Percentiles rank a stretch among this genome's conserved stretches.
phyloP scores from a whole-genome alignment of 1,284 basidiomycete genomes.

The Ganoderma lingzhi region DNA sequence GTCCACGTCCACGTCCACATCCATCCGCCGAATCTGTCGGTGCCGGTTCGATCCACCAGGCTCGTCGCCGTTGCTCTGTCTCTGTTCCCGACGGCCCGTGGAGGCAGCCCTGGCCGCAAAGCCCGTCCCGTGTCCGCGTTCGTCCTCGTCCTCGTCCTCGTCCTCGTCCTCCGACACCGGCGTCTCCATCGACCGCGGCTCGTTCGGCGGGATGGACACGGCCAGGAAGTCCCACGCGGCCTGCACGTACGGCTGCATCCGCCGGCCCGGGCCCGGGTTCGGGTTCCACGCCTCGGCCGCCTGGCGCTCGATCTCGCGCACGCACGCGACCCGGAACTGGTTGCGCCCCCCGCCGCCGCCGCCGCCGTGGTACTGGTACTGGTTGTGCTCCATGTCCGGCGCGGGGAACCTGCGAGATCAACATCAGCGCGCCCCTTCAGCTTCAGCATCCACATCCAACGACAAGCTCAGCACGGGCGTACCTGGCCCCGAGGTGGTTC shows the following conservation, averaged over 20 bases:
- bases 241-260: conserved; percentile 46
- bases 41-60: neutral
- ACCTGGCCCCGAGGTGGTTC: conserved; percentile 88
- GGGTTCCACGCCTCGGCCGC: conserved; percentile 66
- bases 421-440: conserved; percentile 30
- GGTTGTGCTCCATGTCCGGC: conserved; percentile 43
- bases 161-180: neutral
- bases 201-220: conserved; percentile 54
- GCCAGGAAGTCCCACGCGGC: conserved; percentile 77
- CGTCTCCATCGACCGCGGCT: neutral
- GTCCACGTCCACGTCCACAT: too few relatives aligned
- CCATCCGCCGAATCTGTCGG: too few relatives aligned
- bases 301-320: conserved; percentile 72
- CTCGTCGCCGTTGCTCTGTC: neutral
- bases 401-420: conserved; percentile 46
- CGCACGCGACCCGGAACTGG: conserved; percentile 51
- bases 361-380: conserved; percentile 35
- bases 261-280: conserved; percentile 24
- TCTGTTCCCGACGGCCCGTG: neutral
- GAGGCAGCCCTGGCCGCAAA: neutral
- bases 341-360: conserved; percentile 38
- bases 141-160: neutral
- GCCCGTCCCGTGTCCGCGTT: neutral
- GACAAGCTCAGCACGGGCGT: conserved; percentile 2
- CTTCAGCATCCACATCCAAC: too few relatives aligned